A percentile compares a stretch with the other conserved stretches of the same genome.
phyloP scores from a whole-genome alignment of 2,329 filamentous ascomycete species.

The Aspergillus tanneri region DNA sequence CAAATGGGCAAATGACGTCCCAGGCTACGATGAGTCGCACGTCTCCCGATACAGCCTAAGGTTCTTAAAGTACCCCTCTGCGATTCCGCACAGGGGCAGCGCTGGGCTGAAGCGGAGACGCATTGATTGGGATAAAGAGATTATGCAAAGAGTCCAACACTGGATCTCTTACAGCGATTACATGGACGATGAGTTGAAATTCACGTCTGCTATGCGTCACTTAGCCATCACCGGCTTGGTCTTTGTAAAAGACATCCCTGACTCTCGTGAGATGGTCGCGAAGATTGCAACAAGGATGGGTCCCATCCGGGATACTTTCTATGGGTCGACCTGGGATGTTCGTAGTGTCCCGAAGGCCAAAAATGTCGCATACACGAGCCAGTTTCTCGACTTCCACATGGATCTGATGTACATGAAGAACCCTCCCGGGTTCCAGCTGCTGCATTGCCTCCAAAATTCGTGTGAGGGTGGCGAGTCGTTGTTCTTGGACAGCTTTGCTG shows the following conservation, averaged over 20 bases:
- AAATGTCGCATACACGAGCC: conserved; percentile 87
- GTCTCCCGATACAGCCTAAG: conserved; percentile 34
- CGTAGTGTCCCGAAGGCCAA: conserved; percentile 76
- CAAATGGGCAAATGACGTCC: conserved; percentile 61
- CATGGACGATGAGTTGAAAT: conserved; percentile 58
- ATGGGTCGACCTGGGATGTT: conserved; percentile 89
- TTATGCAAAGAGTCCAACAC: conserved; percentile 46
- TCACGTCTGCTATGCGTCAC: conserved; percentile 62
- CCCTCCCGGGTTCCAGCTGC: conserved; percentile 77
- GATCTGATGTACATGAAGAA: conserved; percentile 83
- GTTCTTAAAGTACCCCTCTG: conserved; percentile 13
- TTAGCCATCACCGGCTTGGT: conserved; percentile 70
- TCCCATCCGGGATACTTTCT: conserved; percentile 80
- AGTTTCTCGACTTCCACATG: conserved; percentile 84
- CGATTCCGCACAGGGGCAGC: conserved; percentile 18
- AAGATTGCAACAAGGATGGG: conserved; percentile 72
- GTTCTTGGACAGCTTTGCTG: conserved; percentile 74
- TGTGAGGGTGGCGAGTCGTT: conserved; percentile 78
- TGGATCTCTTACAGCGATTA: conserved; percentile 71
- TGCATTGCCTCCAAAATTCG: conserved; percentile 84
- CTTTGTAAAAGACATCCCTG: conserved; percentile 72
- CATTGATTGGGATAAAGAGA: conserved; percentile 37
- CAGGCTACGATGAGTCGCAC: conserved; percentile 44
- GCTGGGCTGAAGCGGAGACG: conserved; percentile 28
- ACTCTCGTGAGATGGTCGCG: conserved; percentile 63